Evolutionary conservation across 768 basidiomycete genomes (phyloP), one percentile per base, ranked within the genome.

Genomic region (Cubamyces lactineus): DNA sequence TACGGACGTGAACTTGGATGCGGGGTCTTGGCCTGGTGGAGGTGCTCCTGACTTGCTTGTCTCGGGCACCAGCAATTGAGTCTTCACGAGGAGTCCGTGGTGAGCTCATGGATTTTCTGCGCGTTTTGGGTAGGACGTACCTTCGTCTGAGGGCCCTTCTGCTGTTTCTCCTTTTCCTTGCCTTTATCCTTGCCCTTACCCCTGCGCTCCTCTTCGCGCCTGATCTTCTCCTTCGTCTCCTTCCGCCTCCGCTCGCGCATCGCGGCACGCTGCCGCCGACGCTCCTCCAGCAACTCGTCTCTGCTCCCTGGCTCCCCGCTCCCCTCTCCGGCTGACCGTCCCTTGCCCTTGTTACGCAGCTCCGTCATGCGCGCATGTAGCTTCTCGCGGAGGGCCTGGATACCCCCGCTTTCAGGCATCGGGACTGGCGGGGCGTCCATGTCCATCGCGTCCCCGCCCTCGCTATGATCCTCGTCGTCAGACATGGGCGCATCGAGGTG

Each of bases 231-330:
- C 71, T 82, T 89, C 8, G 91, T 92, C 78, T 92, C 90, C 70
- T 89, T 91, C 70, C 95, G 77, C 67, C 96, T 78, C 59, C 86
- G 83, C 74, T 98, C 96, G 21, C 95, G 82, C 81, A 97, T 80
- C 38, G 88, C 85, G 0, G 89, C 95, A 5, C 94, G 79, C 69
- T 92, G 87, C 67, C 76, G 75, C 63, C 94, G 78, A 55, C 91
- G 80, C 73, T 94, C 91, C 69, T 94, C 91, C 53, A 98, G 72
- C 48, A 98, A 72, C 63, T 87, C 92, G 70, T 98, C 95, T 70
- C 84, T 86, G 69, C 88, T 87, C 6, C 80, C 82, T 11, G 85
- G 79, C 68, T 84, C 69, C 4, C 68, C 70, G 13, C 64, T 47
- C 73, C 12, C 69, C 3, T 45, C 60, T 2, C 34, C 21, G 12